Base-by-base conservation (phyloP, 768 basidiomycete genomes). In the Amanita polypyramis region DNA sequence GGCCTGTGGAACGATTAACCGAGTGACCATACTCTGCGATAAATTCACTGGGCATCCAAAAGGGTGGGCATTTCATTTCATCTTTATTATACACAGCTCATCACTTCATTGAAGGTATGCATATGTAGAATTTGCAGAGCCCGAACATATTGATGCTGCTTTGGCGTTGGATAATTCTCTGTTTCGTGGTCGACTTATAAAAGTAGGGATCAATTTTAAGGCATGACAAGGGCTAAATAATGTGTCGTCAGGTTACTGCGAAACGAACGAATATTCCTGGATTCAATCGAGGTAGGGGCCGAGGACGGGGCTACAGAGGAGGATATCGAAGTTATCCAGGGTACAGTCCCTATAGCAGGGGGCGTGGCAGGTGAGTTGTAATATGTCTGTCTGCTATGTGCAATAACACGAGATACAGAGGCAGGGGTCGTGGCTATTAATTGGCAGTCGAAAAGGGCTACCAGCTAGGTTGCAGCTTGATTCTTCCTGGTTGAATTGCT, bases 21-120 rank as follows among this genome's bases (percentile, higher is more conserved):
- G 96, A 57, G 93, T 99, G 36, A 99, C 96, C 0, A 99, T 99
- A 60, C 81, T 99, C 23, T 98, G 95, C 65, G 96, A 99, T 77
- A 98, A 98, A 70, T 98, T 95, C 66, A 98, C 95, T 19, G 96
- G 96, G 41, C 94, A 97, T 69, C 95, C 96, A 40, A 97, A 97
- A 79, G 96, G 96, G 93, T 93, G 54, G 43, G 61, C 55, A 2
- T 6, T 25, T 11, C 10, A 17, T n/a, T 23, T 49, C 47, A 51
- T n/a, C 53, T 41, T 38, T 35, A 21, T 3, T 41, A 36, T 21
- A 23, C 19, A 19, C 20, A n/a, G 47, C 43, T 39, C 35, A 37
- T 25, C 47, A 47, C 42, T 41, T 7, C 30, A 21, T 56, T 35
- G 20, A 48, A 97, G 94, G 43, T 99, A 87, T 69, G 95, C 95